phyloP scores from a whole-genome alignment of 2,329 filamentous ascomycete species.

The Hypoxylon sp. region DNA sequence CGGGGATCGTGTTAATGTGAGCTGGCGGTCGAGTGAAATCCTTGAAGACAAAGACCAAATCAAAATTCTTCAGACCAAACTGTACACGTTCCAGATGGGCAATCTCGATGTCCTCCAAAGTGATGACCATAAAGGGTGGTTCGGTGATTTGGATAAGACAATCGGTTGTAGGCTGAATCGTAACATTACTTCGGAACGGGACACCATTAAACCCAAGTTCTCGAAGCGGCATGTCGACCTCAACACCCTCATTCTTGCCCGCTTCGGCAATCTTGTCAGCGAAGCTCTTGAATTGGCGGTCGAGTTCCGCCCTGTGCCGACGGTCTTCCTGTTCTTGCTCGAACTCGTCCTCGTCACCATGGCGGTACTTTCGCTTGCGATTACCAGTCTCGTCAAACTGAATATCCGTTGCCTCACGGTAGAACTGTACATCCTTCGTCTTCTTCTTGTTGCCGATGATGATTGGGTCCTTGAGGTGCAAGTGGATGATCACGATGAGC shows the following conservation, averaged over 20 bases:
- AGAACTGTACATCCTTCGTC: conserved; percentile 98
- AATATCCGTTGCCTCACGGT: conserved; percentile 97
- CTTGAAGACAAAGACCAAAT: conserved; percentile 98
- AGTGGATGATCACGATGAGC: conserved; percentile 96
- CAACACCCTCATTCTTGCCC: conserved; percentile 88
- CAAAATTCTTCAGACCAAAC: conserved; percentile 98
- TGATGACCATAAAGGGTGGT: conserved; percentile 95
- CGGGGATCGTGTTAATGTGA: conserved; percentile 98
- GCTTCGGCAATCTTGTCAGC: conserved; percentile 98
- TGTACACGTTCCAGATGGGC: conserved; percentile 96
- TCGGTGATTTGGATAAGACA: conserved; percentile 97
- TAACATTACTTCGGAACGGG: conserved; percentile 93
- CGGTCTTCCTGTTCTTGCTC: conserved; percentile 98
- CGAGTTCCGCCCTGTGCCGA: conserved; percentile 88
- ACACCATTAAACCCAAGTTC: conserved; percentile 98
- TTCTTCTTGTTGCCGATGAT: conserved; percentile 98
- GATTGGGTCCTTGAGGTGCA: conserved; percentile 97
- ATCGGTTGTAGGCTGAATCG: conserved; percentile 96
- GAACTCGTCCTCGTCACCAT: conserved; percentile 98
- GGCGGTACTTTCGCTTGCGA: conserved; percentile 96
- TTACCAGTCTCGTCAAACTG: conserved; percentile 99
- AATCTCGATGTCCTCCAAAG: conserved; percentile 94
- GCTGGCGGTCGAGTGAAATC: conserved; percentile 92
- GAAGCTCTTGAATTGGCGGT: conserved; percentile 95
- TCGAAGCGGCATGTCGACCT: conserved; percentile 96